phyloP scores from a whole-genome alignment of 306 rosid genomes.

The Cucumis cinereus region DNA sequence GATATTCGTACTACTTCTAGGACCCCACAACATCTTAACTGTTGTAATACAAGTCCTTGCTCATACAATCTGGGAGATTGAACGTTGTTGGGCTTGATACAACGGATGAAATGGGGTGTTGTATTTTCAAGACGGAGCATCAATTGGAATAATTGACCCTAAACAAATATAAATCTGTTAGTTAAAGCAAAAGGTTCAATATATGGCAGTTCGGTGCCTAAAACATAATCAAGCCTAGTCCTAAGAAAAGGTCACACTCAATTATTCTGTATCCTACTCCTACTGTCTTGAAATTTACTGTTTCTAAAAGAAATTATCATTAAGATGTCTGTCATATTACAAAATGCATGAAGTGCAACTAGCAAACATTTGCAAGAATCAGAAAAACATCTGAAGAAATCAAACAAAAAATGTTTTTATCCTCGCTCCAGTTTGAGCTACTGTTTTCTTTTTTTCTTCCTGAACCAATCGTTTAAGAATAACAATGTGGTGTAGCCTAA shows the following conservation, averaged over 20 bases:
- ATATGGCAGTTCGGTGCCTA: slow-evolving; percentile 1
- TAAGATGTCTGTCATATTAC: neutral
- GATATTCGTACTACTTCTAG: slow-evolving; percentile 97
- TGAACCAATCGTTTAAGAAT: neutral
- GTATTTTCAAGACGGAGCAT: slow-evolving; percentile 94
- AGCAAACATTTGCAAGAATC: neutral
- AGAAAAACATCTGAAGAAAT: neutral
- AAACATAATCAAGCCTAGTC: neutral
- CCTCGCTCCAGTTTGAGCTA: neutral
- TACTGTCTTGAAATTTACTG: neutral
- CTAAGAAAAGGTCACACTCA: neutral
- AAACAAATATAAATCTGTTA: slow-evolving; percentile 16
- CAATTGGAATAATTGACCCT: slow-evolving; percentile 89
- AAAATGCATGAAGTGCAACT: neutral
- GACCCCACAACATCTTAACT: slow-evolving; percentile 95
- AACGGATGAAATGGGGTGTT: slow-evolving; percentile 97
- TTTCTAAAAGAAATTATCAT: neutral
- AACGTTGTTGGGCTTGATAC: slow-evolving; percentile 92
- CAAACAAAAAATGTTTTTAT: neutral
- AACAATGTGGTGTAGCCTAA: neutral
- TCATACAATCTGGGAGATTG: slow-evolving; percentile 90
- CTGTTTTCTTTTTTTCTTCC: neutral
- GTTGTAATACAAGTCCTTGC: slow-evolving; percentile 94
- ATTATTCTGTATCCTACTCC: neutral
- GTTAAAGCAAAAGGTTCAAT: slow-evolving; percentile 7